Conservation (phyloP, 2,329 filamentous ascomycete genomes). For the Lachnellula suecica region DNA sequence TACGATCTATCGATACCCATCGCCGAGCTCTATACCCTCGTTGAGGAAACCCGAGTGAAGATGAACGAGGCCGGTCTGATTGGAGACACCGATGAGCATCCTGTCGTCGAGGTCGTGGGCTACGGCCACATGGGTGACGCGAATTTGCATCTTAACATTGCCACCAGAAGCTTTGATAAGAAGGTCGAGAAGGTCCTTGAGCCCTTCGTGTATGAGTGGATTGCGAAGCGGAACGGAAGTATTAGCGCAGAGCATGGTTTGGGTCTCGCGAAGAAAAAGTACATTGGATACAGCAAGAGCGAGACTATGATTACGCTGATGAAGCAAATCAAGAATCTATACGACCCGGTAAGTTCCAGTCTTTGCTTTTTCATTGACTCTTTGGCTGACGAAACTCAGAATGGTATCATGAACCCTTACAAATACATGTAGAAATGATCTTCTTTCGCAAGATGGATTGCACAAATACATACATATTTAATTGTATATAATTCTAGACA, state of each 20-base stretch:
- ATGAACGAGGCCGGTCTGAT: slow-evolving; percentile 74
- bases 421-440: slow-evolving; percentile 71
- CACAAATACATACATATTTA: neutral
- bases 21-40: slow-evolving; percentile 80
- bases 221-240: slow-evolving; percentile 80
- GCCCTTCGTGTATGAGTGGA: slow-evolving; percentile 98
- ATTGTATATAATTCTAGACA: neutral
- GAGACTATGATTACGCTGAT: slow-evolving; percentile 86
- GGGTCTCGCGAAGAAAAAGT: slow-evolving; percentile 93
- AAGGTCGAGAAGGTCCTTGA: slow-evolving; percentile 84
- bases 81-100: slow-evolving; percentile 71
- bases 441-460: neutral
- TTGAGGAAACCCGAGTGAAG: slow-evolving; percentile 77
- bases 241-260: slow-evolving; percentile 97
- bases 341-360: slow-evolving; percentile 76
- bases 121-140: slow-evolving; percentile 98
- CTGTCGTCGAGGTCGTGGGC: slow-evolving; percentile 86
- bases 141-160: slow-evolving; percentile 91
- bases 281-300: slow-evolving; percentile 87
- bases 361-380: neutral
- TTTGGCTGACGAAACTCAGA: slow-evolving; percentile 51
- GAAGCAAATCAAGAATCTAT: slow-evolving; percentile 92
- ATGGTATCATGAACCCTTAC: slow-evolving; percentile 98
- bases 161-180: slow-evolving; percentile 80
- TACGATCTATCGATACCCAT: slow-evolving; percentile 97